Percentiles rank a stretch among this genome's conserved stretches.
phyloP scores from a whole-genome alignment of 2,329 filamentous ascomycete species.

The Aspergillus alliaceus region DNA sequence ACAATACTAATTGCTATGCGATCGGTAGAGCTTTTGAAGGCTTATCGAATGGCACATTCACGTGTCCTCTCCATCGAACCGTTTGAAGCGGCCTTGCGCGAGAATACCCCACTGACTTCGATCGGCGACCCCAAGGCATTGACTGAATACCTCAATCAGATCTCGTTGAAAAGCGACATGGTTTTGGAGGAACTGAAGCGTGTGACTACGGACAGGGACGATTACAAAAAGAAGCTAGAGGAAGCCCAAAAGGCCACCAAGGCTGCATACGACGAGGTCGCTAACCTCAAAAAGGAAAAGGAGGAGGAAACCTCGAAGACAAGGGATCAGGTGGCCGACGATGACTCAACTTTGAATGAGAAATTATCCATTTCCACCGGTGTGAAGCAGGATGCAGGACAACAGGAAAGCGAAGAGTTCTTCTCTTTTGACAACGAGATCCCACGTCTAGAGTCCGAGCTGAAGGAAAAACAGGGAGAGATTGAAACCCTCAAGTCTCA shows the following conservation, averaged over 20 bases:
- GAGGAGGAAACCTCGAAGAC: constrained; percentile 29
- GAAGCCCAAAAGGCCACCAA: constrained; percentile 64
- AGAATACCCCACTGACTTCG: constrained; percentile 87
- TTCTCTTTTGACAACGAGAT: constrained; percentile 92
- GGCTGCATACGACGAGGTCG: constrained; percentile 64
- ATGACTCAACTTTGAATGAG: constrained; percentile 14
- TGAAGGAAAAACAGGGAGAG: constrained; percentile 69
- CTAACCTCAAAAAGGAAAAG: constrained; percentile 49
- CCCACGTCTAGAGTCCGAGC: constrained; percentile 73
- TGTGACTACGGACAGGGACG: constrained; percentile 77
- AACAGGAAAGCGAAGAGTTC: constrained; percentile 65
- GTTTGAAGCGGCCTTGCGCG: constrained; percentile 86
- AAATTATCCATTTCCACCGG: background rate
- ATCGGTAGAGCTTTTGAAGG: constrained; percentile 75
- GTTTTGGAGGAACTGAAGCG: constrained; percentile 90
- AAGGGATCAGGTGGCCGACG: constrained; percentile 11
- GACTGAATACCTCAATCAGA: constrained; percentile 84
- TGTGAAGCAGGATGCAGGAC: constrained; percentile 10
- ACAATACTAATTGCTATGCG: background rate
- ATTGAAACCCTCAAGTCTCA: constrained; percentile 69
- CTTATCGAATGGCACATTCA: constrained; percentile 87
- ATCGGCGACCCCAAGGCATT: constrained; percentile 83
- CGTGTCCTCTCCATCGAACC: constrained; percentile 85
- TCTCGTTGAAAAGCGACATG: constrained; percentile 86
- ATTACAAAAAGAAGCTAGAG: constrained; percentile 73